These are phyloP conservation scores for Glycyrrhiza uralensis DNA, from an alignment of 306 rosid genomes.

Conservation along the genomic window DNA sequence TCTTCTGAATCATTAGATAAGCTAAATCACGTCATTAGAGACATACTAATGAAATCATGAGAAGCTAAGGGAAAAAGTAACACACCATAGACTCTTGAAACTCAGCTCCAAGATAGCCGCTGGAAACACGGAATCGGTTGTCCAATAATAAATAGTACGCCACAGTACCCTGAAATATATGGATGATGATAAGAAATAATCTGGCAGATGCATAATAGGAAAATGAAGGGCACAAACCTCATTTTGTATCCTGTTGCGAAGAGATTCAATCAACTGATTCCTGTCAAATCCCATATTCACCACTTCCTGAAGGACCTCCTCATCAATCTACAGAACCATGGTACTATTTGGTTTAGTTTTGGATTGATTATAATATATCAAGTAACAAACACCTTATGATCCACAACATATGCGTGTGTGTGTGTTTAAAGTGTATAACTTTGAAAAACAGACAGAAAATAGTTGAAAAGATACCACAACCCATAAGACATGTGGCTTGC, in stretches of 20 bases:
- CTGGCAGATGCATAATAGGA: not conserved
- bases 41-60: not conserved
- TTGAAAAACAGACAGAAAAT: not conserved
- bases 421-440: not conserved
- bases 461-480: constrained; percentile 8
- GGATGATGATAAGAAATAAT: constrained; percentile 24
- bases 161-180: constrained; percentile 78
- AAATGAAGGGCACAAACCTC: constrained; percentile 53
- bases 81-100: constrained; percentile 80
- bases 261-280: constrained; percentile 72
- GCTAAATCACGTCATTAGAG: constrained; percentile 6
- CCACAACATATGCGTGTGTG: not conserved
- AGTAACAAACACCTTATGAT: not conserved
- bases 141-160: constrained; percentile 84
- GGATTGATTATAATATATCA: constrained; percentile 1
- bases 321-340: constrained; percentile 72
- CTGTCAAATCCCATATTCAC: constrained; percentile 79
- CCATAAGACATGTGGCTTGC: not conserved
- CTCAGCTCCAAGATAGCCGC: constrained; percentile 94
- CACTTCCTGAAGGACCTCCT: constrained; percentile 82
- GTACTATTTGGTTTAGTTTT: not conserved
- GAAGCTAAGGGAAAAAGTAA: not conserved
- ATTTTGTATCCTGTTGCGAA: constrained; percentile 71
- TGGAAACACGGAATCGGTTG: constrained; percentile 71
- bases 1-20: not conserved